Evolutionary conservation across 2,329 filamentous ascomycete species (phyloP).

Genomic region (Tolypocladium inflatum): DNA sequence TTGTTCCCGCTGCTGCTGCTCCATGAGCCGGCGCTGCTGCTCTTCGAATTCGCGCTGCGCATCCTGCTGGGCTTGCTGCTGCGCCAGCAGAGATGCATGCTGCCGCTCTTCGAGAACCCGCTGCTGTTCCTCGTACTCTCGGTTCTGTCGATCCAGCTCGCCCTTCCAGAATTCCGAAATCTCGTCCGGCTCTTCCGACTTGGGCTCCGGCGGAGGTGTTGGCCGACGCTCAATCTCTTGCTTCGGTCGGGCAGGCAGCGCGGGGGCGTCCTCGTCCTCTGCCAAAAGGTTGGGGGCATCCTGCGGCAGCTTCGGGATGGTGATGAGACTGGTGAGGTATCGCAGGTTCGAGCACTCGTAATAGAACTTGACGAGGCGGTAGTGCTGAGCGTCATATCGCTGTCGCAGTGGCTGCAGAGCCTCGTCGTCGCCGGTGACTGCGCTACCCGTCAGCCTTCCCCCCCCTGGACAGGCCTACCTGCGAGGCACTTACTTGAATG

Average conservation of each 20-base stretch:
- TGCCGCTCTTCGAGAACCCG: constrained; percentile 79
- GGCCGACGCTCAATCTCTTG: constrained; percentile 61
- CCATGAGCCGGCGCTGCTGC: constrained; percentile 76
- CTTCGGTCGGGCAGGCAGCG: constrained; percentile 71
- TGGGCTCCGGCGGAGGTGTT: constrained; percentile 58
- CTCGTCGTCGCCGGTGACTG: constrained; percentile 86
- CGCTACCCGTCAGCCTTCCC: constrained; percentile 9
- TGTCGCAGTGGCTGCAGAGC: constrained; percentile 79
- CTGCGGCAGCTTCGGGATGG: constrained; percentile 88
- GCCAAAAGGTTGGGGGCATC: constrained; percentile 83
- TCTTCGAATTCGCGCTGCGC: constrained; percentile 95
- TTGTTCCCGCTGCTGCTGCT: constrained; percentile 85
- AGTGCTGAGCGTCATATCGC: constrained; percentile 91
- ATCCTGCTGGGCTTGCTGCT: constrained; percentile 74
- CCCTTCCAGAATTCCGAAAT: constrained; percentile 98
- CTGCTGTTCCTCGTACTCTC: constrained; percentile 93
- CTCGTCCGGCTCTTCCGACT: constrained; percentile 76
- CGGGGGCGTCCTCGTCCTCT: constrained; percentile 76
- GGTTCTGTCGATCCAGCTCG: constrained; percentile 82
- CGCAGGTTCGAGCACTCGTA: constrained; percentile 98
- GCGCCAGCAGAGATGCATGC: constrained; percentile 68
- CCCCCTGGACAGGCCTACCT: not conserved
- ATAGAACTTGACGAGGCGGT: constrained; percentile 94
- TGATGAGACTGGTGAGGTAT: constrained; percentile 93
- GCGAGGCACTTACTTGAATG: constrained; percentile 64